phyloP scores from a whole-genome alignment of 768 basidiomycete species.

The Calocybe gangraenosa region DNA sequence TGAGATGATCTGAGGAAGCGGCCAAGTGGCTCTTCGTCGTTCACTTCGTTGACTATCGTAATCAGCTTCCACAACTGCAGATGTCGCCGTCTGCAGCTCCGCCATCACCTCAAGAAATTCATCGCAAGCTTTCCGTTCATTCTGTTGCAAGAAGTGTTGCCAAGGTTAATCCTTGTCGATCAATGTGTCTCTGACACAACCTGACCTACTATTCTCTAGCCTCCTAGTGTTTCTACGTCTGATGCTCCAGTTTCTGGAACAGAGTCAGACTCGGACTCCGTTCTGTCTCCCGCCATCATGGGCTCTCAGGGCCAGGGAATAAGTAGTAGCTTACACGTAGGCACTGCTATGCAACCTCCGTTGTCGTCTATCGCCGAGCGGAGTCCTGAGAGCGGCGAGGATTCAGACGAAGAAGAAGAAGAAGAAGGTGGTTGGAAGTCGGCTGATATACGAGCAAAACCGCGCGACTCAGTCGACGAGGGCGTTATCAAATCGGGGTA shows the following conservation, averaged over 20 bases:
- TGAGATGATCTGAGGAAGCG: too few species aligned
- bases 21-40: neutral
- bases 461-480: slow-evolving; percentile 54
- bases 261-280: slow-evolving; percentile 85
- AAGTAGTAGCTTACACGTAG: slow-evolving; percentile 23
- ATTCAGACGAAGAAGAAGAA: slow-evolving; percentile 74
- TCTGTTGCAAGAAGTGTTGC: slow-evolving; percentile 46
- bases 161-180: slow-evolving; percentile 31
- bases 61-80: neutral
- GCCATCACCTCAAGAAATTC: slow-evolving; percentile 82
- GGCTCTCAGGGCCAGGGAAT: slow-evolving; percentile 31
- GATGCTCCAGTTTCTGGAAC: slow-evolving; percentile 54
- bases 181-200: slow-evolving; percentile 9
- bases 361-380: slow-evolving; percentile 78
- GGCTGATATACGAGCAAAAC: slow-evolving; percentile 37
- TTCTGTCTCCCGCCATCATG: slow-evolving; percentile 50
- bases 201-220: slow-evolving; percentile 13
- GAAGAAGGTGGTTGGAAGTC: slow-evolving; percentile 64
- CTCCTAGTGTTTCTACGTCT: slow-evolving; percentile 15
- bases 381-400: slow-evolving; percentile 65
- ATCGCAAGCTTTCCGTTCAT: slow-evolving; percentile 79
- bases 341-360: slow-evolving; percentile 43
- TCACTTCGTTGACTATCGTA: neutral
- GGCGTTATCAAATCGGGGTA: slow-evolving; percentile 88
- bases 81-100: slow-evolving; percentile 51